phyloP scores from a whole-genome alignment of 768 basidiomycete species.

The Lactifluus volemus region DNA sequence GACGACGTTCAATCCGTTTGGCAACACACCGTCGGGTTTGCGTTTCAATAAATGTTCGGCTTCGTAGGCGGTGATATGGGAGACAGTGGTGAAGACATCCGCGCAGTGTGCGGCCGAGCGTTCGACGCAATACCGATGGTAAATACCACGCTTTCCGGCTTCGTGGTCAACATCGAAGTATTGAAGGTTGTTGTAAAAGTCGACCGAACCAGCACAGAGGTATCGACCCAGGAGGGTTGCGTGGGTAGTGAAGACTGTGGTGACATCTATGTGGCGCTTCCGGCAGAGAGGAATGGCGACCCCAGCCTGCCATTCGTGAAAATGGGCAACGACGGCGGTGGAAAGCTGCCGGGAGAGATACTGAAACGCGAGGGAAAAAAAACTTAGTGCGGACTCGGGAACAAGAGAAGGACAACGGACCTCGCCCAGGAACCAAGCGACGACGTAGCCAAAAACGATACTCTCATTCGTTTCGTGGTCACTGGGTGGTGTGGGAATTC shows the following conservation, averaged over 20 bases:
- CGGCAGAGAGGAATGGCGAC: conserved; percentile 91
- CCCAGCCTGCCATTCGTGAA: conserved; percentile 99
- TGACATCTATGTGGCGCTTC: conserved; percentile 95
- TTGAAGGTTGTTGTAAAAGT: conserved; percentile 99
- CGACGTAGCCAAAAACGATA: conserved; percentile 94
- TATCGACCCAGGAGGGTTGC: conserved; percentile 98
- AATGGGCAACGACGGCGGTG: conserved; percentile 91
- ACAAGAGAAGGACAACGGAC: conserved; percentile 29
- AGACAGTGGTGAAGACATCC: conserved; percentile 97
- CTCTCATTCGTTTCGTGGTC: conserved; percentile 99
- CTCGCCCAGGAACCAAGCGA: conserved; percentile 99
- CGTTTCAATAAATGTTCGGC: conserved; percentile 93
- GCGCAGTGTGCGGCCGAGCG: conserved; percentile 90
- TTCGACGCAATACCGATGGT: conserved; percentile 97
- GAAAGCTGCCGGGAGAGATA: conserved; percentile 73
- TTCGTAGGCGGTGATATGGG: conserved; percentile 98
- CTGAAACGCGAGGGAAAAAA: conserved; percentile 30
- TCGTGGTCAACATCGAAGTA: conserved; percentile 99
- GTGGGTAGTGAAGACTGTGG: conserved; percentile 97
- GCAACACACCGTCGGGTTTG: conserved; percentile 94
- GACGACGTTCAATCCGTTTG: conserved; percentile 96
- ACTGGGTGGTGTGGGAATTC: conserved; percentile 92
- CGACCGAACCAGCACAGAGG: conserved; percentile 95
- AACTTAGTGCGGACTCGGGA: not conserved
- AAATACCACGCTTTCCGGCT: conserved; percentile 97